Percentiles rank a stretch among this genome's conserved stretches.
Conservation (phyloP, 345 rosid genomes). For the Dipteronia sinensis region DNA sequence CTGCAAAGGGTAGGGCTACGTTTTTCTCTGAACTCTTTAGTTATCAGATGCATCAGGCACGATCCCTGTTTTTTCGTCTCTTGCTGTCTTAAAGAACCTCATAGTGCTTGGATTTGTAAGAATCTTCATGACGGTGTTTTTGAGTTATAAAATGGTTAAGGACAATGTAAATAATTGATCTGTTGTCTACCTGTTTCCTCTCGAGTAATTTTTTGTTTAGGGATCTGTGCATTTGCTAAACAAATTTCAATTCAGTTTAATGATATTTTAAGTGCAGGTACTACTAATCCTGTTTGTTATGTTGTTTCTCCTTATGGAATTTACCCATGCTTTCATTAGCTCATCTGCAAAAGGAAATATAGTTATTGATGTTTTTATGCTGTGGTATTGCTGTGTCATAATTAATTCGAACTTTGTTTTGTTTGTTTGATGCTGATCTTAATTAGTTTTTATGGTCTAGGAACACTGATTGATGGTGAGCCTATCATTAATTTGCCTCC, state of each 20-base stretch:
- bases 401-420: conserved; percentile 21
- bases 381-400: conserved; percentile 13
- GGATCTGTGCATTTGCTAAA: background rate
- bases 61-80: background rate
- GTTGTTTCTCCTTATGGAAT: background rate
- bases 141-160: background rate
- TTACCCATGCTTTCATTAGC: conserved; percentile 7
- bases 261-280: background rate
- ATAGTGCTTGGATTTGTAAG: background rate
- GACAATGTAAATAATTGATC: background rate
- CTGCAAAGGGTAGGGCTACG: background rate
- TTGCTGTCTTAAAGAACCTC: background rate
- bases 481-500: conserved; percentile 89
- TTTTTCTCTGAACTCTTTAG: background rate
- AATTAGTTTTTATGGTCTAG: conserved; percentile 42
- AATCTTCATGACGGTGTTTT: background rate
- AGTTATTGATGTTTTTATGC: background rate
- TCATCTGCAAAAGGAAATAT: background rate
- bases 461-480: conserved; percentile 80
- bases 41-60: background rate
- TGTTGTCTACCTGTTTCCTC: background rate
- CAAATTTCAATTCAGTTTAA: background rate
- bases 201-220: background rate
- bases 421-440: conserved; percentile 27
- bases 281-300: background rate